Conservation (phyloP, 2,329 filamentous ascomycete genomes). For the Cercospora nicotianae region DNA sequence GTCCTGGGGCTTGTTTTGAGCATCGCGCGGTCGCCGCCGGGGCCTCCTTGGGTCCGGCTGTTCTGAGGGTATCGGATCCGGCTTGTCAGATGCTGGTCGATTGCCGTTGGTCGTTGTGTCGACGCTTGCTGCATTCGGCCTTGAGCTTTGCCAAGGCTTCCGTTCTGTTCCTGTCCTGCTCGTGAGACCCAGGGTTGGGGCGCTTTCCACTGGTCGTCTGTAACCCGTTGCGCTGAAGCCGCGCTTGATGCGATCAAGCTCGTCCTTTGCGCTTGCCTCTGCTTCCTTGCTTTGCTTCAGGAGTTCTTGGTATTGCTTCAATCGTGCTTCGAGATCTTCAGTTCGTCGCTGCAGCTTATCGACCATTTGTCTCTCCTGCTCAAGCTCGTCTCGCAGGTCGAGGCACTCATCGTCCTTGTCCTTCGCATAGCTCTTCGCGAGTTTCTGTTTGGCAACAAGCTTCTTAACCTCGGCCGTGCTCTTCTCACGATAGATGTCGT, state of each 20-base stretch:
- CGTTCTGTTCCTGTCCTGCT: conserved; percentile 13
- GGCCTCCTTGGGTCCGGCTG: conserved; percentile 4
- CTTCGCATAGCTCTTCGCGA: conserved; percentile 75
- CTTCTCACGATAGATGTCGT: conserved; percentile 70
- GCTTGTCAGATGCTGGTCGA: not conserved
- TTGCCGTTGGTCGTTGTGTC: not conserved
- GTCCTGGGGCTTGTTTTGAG: conserved; percentile 18
- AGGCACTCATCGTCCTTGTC: conserved; percentile 73
- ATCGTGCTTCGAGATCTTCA: conserved; percentile 60
- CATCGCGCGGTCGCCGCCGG: conserved; percentile 13
- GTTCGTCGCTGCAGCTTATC: conserved; percentile 63
- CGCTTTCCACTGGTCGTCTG: conserved; percentile 10
- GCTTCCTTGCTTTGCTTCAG: conserved; percentile 18
- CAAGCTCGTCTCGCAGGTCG: conserved; percentile 64
- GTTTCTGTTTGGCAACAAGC: conserved; percentile 74
- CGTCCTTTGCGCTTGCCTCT: conserved; percentile 14
- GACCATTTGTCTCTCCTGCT: conserved; percentile 67
- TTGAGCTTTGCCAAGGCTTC: not conserved
- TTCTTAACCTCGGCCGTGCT: conserved; percentile 74
- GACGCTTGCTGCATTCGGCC: not conserved
- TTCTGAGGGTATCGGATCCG: not conserved
- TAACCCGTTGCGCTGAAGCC: conserved; percentile 14
- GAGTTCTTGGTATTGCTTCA: conserved; percentile 47
- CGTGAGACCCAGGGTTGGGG: not conserved
- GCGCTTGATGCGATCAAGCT: conserved; percentile 18